Percentiles rank a stretch among this genome's conserved stretches.
Conservation (phyloP, 164 flowering plant species). For the Stephania yunnanensis region DNA sequence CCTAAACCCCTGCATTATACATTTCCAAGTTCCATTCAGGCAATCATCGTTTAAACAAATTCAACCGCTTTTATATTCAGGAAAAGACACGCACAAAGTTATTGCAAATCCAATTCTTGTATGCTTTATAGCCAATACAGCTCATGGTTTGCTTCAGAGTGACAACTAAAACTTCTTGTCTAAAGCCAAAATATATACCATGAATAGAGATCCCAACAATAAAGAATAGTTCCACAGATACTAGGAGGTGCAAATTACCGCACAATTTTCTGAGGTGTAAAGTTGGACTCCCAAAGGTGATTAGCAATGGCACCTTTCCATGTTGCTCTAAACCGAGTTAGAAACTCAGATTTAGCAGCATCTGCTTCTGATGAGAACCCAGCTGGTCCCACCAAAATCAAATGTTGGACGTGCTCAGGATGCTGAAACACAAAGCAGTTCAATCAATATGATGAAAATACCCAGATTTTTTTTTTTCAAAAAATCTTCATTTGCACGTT, state of each 20-base stretch:
- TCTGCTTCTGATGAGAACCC: constrained; percentile 79
- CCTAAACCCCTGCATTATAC: constrained; percentile 73
- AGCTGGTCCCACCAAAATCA: constrained; percentile 90
- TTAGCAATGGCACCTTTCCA: constrained; percentile 89
- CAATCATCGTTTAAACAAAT: neutral
- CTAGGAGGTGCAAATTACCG: constrained; percentile 39
- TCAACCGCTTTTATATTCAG: neutral
- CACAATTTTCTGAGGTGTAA: constrained; percentile 81
- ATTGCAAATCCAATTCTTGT: neutral
- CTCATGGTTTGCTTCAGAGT: neutral
- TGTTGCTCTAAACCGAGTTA: constrained; percentile 60
- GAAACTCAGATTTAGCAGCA: constrained; percentile 42
- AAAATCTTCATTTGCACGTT: neutral
- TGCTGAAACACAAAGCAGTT: constrained; percentile 41
- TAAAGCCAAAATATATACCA: neutral
- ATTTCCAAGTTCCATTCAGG: neutral
- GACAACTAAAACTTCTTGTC: neutral
- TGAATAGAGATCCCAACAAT: neutral
- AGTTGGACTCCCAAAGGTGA: constrained; percentile 93
- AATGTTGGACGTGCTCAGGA: constrained; percentile 86
- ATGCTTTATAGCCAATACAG: neutral
- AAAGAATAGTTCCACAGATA: neutral
- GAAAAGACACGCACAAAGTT: neutral
- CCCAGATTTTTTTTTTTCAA: neutral
- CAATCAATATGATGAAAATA: constrained; percentile 10